A percentile compares a stretch with the other conserved stretches of the same genome.
Conservation (phyloP, 805 yeast genomes). For the Candida yuanshanica region DNA sequence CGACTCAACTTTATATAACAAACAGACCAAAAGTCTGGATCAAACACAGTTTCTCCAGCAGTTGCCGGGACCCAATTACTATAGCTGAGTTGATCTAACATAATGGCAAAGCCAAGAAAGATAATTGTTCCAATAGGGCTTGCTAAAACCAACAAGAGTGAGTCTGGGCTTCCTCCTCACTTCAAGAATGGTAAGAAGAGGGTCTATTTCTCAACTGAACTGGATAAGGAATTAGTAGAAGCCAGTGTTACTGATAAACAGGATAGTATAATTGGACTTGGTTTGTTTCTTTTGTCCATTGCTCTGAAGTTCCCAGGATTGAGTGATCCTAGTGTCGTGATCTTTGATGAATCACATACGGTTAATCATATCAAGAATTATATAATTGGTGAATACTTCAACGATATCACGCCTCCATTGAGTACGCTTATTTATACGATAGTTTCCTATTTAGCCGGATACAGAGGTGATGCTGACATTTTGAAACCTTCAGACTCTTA, state of each 20-base stretch:
- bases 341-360: conserved; percentile 44
- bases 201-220: conserved; percentile 26
- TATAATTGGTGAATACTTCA: conserved; percentile 53
- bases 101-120: conserved; percentile 12
- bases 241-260: conserved; percentile 6
- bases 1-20: neutral
- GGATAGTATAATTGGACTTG: conserved; percentile 19
- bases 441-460: conserved; percentile 47
- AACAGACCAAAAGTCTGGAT: neutral
- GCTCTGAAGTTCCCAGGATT: conserved; percentile 29
- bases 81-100: neutral
- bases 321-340: conserved; percentile 33
- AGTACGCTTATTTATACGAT: conserved; percentile 54
- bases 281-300: conserved; percentile 18
- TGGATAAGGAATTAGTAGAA: conserved; percentile 15
- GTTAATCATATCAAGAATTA: conserved; percentile 38
- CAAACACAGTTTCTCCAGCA: neutral
- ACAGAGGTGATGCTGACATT: conserved; percentile 32
- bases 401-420: conserved; percentile 72
- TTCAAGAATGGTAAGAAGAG: conserved; percentile 29
- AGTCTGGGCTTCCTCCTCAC: conserved; percentile 20
- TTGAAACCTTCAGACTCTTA: conserved; percentile 14
- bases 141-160: neutral
- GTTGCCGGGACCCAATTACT: too few species aligned
- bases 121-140: neutral